Percentiles rank a stretch among this genome's conserved stretches.
These are phyloP conservation scores for Pestalotiopsis sp. DNA, from an alignment of 2,329 filamentous ascomycete species.

Conservation along the genomic window DNA sequence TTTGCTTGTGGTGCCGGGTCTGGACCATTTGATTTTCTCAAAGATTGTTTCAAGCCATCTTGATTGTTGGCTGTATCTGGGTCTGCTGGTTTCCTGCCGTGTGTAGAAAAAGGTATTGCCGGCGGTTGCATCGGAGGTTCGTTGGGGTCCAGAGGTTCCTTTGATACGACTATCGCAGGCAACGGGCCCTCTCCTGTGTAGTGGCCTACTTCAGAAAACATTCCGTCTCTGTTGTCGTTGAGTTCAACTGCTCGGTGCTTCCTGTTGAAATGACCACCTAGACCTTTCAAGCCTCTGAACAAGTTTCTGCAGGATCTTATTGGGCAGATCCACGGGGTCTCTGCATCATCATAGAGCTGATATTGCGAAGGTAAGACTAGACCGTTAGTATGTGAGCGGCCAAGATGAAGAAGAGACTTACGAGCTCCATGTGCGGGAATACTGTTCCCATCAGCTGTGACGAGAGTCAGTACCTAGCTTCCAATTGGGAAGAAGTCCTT, in stretches of 20 bases:
- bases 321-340: conserved; percentile 36
- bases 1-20: too few species aligned
- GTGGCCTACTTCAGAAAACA: conserved; percentile 31
- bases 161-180: conserved; percentile 26
- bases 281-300: conserved; percentile 21
- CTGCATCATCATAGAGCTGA: conserved; percentile 23
- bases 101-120: conserved; percentile 13
- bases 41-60: too few species aligned
- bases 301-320: conserved; percentile 37
- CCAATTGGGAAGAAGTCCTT: background rate
- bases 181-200: background rate
- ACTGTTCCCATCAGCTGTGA: background rate
- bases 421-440: conserved; percentile 23
- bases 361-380: conserved; percentile 37
- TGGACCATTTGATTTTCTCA: too few species aligned
- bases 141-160: conserved; percentile 19
- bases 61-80: background rate
- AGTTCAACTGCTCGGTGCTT: conserved; percentile 24
- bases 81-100: background rate
- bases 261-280: conserved; percentile 27
- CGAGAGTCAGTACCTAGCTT: background rate
- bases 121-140: conserved; percentile 22
- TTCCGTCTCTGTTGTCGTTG: conserved; percentile 46
- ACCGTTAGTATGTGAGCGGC: background rate
- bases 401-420: background rate